phyloP scores from a whole-genome alignment of 345 rosid species.

The Eucalyptus urophylla region DNA sequence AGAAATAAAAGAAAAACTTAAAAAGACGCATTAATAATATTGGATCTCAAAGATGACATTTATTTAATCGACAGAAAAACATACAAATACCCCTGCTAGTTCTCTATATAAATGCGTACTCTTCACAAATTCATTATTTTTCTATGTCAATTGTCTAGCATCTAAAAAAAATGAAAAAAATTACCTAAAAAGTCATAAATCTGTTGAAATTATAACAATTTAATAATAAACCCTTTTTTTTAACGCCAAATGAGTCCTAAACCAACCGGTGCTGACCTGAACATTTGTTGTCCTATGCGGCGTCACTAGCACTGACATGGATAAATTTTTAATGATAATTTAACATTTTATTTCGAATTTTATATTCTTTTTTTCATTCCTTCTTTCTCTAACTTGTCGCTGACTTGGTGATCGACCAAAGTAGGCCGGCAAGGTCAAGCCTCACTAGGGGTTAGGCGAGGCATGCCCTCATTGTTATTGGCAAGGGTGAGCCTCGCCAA shows the following conservation, averaged over 20 bases:
- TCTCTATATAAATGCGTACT: background rate
- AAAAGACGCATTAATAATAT: background rate
- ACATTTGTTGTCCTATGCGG: background rate
- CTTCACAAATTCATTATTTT: background rate
- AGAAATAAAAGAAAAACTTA: background rate
- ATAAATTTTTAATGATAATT: too few relatives aligned
- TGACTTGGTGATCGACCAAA: rapidly evolving
- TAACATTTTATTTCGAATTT: too few relatives aligned
- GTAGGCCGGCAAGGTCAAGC: background rate
- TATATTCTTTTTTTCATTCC: too few relatives aligned
- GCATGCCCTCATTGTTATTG: background rate
- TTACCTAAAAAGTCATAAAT: background rate
- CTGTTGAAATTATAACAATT: too few relatives aligned
- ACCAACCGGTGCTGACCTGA: rapidly evolving
- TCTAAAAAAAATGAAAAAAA: too few relatives aligned
- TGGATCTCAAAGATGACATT: background rate
- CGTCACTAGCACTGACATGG: rapidly evolving
- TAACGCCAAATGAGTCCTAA: too few relatives aligned
- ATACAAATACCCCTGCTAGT: background rate
- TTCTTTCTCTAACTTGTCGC: background rate
- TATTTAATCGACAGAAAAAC: background rate
- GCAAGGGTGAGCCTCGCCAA: rapidly evolving
- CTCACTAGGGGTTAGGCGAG: rapidly evolving
- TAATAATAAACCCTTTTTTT: too few relatives aligned
- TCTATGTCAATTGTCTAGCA: background rate